Percentiles rank a stretch among this genome's conserved stretches.
phyloP scores from a whole-genome alignment of 805 yeast genomes.

The Cyberlindnera petersonii region DNA sequence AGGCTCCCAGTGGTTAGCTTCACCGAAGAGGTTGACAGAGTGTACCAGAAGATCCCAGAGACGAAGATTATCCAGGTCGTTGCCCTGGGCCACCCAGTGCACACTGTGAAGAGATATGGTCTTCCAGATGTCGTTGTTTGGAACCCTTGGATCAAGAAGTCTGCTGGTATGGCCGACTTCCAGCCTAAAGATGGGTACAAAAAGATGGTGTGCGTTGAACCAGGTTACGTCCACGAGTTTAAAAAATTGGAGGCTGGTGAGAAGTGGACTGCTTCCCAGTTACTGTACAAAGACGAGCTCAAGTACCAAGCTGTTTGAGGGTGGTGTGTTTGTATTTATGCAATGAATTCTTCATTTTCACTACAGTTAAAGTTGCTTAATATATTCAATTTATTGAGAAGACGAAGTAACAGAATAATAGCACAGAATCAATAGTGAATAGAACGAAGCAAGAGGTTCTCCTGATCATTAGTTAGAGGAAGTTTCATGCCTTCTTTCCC shows the following conservation, averaged over 20 bases:
- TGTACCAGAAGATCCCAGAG: constrained; percentile 61
- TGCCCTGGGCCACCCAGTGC: constrained; percentile 64
- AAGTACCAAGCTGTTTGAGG: constrained; percentile 49
- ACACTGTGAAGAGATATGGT: constrained; percentile 61
- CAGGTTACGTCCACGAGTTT: constrained; percentile 80
- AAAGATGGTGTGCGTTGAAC: constrained; percentile 91
- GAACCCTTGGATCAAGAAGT: constrained; percentile 93
- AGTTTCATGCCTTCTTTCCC: too few species aligned
- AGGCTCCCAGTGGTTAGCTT: constrained; percentile 67
- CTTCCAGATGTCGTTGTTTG: constrained; percentile 79
- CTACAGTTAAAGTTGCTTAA: too few species aligned
- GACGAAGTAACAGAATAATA: too few species aligned
- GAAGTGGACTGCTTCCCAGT: constrained; percentile 73
- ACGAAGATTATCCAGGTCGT: constrained; percentile 62
- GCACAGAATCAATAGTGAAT: too few species aligned
- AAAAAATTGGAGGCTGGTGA: constrained; percentile 62
- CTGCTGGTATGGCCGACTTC: constrained; percentile 84
- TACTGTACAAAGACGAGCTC: constrained; percentile 50
- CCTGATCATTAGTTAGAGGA: too few species aligned
- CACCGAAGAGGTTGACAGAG: constrained; percentile 78
- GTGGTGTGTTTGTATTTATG: not conserved
- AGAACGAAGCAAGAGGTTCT: too few species aligned
- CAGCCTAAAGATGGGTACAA: constrained; percentile 79
- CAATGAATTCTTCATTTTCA: not conserved
- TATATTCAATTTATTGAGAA: too few species aligned